phyloP scores from a whole-genome alignment of 176 grass and related monocot genomes.

The Triticum monococcum region DNA sequence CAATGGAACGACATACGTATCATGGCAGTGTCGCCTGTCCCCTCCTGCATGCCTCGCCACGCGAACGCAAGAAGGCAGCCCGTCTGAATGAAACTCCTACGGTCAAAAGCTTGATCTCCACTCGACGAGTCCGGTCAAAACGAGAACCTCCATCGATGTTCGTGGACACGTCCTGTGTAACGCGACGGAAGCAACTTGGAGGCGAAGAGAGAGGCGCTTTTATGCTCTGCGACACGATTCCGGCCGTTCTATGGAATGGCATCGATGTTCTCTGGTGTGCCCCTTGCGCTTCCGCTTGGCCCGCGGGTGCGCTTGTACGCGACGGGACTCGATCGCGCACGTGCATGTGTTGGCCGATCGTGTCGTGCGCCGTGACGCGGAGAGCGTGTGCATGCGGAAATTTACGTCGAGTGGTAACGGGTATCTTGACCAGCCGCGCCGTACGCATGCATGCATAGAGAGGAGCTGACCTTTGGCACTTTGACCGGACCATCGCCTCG shows the following conservation, averaged over 20 bases:
- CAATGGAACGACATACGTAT: conserved; percentile 6
- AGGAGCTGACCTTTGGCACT: background rate
- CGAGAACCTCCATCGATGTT: background rate
- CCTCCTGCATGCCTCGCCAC: background rate
- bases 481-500: conserved; percentile 10
- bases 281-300: no score
- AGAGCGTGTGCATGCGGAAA: background rate
- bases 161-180: background rate
- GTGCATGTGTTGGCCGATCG: background rate
- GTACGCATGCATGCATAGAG: background rate
- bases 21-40: background rate
- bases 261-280: no score
- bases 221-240: background rate
- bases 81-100: conserved; percentile 4
- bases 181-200: conserved; percentile 13
- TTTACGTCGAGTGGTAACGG: conserved; percentile 16
- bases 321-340: background rate
- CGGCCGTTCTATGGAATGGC: no score
- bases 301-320: no score
- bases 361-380: background rate
- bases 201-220: conserved; percentile 7
- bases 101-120: conserved; percentile 33
- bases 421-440: conserved; percentile 10
- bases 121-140: conserved; percentile 21
- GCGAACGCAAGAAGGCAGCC: background rate